Conservation (phyloP, 1,139 yeast genomes). For the Tardiomyces depauwii region DNA sequence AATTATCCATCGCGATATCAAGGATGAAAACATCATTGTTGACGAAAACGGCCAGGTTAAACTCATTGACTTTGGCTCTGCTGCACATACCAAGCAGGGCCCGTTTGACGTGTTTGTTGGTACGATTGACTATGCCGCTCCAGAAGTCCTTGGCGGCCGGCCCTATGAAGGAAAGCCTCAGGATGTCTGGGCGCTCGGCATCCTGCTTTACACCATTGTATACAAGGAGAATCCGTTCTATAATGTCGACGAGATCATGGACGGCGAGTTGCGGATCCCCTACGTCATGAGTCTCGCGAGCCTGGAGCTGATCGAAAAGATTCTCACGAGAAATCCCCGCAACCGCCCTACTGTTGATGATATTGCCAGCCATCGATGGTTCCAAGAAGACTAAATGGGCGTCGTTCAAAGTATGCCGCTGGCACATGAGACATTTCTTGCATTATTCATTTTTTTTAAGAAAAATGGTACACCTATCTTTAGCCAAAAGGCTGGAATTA, state of each 20-base stretch:
- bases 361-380: not conserved
- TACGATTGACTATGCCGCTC: slow-evolving; percentile 93
- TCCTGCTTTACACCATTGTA: slow-evolving; percentile 75
- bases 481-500: not conserved
- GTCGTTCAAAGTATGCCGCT: too few relatives aligned
- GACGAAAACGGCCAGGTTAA: slow-evolving; percentile 47
- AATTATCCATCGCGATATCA: slow-evolving; percentile 87
- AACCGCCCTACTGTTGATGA: not conserved
- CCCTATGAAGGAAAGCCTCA: slow-evolving; percentile 89
- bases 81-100: slow-evolving; percentile 80
- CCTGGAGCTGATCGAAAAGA: slow-evolving; percentile 39
- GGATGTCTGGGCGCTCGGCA: slow-evolving; percentile 95
- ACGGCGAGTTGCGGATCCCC: slow-evolving; percentile 68
- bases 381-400: not conserved
- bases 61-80: slow-evolving; percentile 90
- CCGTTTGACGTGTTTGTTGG: slow-evolving; percentile 98
- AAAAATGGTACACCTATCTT: too few relatives aligned
- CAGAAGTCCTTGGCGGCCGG: slow-evolving; percentile 83
- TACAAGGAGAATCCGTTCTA: slow-evolving; percentile 93
- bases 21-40: slow-evolving; percentile 87
- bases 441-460: too few relatives aligned
- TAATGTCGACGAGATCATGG: slow-evolving; percentile 90
- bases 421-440: too few relatives aligned
- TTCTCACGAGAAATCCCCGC: slow-evolving; percentile 1
- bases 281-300: slow-evolving; percentile 44